Percentiles rank a stretch among this genome's conserved stretches.
Conservation (phyloP, 208 protist genomes). For the Acanthamoeba divionensis region DNA sequence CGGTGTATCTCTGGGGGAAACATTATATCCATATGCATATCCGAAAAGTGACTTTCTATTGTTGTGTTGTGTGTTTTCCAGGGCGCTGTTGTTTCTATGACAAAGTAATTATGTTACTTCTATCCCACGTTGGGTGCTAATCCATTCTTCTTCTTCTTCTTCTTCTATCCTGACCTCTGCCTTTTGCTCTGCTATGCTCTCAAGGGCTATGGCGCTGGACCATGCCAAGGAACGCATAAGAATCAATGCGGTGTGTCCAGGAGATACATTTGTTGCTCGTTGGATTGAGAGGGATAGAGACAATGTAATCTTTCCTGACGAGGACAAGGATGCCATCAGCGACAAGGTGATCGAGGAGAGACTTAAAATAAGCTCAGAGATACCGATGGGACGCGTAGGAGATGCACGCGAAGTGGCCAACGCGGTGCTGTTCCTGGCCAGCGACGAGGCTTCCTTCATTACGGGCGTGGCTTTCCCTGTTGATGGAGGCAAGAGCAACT, state of each 20-base stretch:
- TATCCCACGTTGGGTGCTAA: no score
- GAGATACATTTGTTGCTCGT: slow-evolving; percentile 53
- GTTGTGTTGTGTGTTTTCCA: no score
- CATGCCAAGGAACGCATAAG: slow-evolving; percentile 18
- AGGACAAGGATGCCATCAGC: background rate
- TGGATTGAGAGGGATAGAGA: slow-evolving; percentile 53
- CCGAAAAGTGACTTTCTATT: no score
- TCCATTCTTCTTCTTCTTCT: background rate
- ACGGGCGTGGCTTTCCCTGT: background rate
- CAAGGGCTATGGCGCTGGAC: background rate
- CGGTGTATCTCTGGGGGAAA: no score
- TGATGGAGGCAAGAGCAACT: background rate
- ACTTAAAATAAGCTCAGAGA: slow-evolving; percentile 27
- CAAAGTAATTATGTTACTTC: no score
- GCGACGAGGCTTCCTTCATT: background rate
- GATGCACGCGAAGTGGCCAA: background rate
- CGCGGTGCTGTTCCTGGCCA: background rate
- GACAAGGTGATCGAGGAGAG: slow-evolving; percentile 16
- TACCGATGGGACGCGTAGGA: slow-evolving; percentile 43
- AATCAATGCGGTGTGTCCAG: slow-evolving; percentile 56
- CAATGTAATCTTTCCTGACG: slow-evolving; percentile 1
- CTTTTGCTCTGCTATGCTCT: background rate
- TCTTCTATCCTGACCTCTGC: background rate
- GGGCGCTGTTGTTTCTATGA: slow-evolving; percentile 41
- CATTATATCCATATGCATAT: no score